Percentiles rank a stretch among this genome's conserved stretches.
Conservation (phyloP, 2,329 filamentous ascomycete species). For the Colletotrichum sp. region DNA sequence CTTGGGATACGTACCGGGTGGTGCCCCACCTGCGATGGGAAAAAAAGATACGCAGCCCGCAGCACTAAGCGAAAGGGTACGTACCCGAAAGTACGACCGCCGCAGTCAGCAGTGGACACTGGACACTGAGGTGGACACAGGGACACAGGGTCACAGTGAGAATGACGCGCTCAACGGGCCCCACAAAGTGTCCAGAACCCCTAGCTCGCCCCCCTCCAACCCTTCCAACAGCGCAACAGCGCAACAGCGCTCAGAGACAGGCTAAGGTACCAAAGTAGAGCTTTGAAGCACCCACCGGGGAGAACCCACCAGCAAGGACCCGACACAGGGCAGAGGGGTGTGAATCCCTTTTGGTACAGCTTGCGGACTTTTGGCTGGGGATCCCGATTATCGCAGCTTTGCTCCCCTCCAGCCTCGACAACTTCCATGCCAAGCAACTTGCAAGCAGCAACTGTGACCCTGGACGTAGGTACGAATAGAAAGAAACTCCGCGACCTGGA, state of each 20-base stretch:
- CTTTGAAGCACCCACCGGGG: neutral
- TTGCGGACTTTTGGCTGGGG: neutral
- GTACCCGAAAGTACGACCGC: neutral
- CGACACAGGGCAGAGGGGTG: neutral
- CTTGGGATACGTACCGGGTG: neutral
- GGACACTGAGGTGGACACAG: neutral
- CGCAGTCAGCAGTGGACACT: neutral
- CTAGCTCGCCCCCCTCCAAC: neutral
- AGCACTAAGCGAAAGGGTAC: neutral
- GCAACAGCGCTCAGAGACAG: neutral
- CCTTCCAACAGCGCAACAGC: neutral
- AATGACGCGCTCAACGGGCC: slow-evolving; percentile 8
- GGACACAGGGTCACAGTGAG: neutral
- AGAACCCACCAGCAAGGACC: neutral
- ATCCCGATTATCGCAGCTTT: neutral
- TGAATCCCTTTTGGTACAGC: neutral
- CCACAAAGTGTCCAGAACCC: slow-evolving; percentile 13
- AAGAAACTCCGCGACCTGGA: neutral
- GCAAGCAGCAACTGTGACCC: neutral
- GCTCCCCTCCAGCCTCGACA: neutral
- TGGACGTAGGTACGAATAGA: neutral
- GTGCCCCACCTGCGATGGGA: neutral
- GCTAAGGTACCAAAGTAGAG: too few species aligned
- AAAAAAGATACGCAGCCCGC: slow-evolving; percentile 1
- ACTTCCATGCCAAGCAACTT: neutral